phyloP scores from a whole-genome alignment of 768 basidiomycete species.

The Pleurotus sapidus region DNA sequence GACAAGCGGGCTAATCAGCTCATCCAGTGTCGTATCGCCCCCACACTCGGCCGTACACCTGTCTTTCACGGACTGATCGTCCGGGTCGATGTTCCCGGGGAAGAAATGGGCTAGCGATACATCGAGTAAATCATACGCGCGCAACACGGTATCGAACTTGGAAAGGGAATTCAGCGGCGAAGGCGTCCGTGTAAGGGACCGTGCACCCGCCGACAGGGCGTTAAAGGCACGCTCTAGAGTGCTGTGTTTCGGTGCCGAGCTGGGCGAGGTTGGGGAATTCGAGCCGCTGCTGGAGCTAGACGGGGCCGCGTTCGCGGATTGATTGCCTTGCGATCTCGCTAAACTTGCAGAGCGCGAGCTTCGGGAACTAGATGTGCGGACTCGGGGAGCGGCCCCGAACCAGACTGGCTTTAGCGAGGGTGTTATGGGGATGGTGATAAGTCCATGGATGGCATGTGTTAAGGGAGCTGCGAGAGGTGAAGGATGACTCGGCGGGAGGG shows the following conservation, averaged over 20 bases:
- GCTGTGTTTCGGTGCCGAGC: conserved; percentile 26
- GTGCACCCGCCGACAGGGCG: conserved; percentile 49
- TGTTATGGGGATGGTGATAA: conserved; percentile 75
- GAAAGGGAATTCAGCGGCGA: conserved; percentile 31
- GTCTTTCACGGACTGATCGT: conserved; percentile 59
- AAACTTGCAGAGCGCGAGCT: conserved; percentile 18
- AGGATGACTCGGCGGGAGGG: conserved; percentile 58
- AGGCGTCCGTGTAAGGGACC: conserved; percentile 48
- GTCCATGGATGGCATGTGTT: conserved; percentile 76
- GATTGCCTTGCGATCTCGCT: conserved; percentile 22
- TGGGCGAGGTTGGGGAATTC: conserved; percentile 33
- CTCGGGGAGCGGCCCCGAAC: conserved; percentile 45
- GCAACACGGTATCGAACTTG: conserved; percentile 51
- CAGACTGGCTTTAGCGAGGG: conserved; percentile 55
- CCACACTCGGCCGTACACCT: conserved; percentile 40
- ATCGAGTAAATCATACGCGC: conserved; percentile 68
- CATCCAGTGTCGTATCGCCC: conserved; percentile 65
- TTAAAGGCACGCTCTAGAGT: conserved; percentile 59
- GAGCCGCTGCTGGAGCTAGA: conserved; percentile 33
- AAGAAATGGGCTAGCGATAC: conserved; percentile 58
- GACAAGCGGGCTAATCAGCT: conserved; percentile 71
- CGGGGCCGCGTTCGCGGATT: conserved; percentile 13
- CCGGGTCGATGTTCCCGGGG: conserved; percentile 60
- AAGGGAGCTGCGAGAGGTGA: conserved; percentile 71
- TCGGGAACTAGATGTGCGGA: conserved; percentile 22